Base-by-base conservation (phyloP, 1,284 basidiomycete genomes). In the Fistulina hepatica region DNA sequence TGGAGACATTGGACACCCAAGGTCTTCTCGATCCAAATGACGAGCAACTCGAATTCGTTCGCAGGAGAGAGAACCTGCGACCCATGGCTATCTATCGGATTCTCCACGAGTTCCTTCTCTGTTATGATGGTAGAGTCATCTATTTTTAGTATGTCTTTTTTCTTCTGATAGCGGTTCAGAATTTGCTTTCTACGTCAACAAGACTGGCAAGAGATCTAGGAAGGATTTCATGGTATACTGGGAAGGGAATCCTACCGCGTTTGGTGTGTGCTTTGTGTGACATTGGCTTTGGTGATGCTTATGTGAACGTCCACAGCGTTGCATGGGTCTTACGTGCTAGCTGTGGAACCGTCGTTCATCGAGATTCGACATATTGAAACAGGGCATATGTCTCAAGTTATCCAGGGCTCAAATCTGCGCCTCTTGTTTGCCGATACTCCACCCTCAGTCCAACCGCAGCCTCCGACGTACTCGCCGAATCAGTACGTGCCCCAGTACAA, bases 151-250 rank as follows among this genome's bases (percentile, higher is more conserved):
- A 28, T 35, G 28, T 31, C 25, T 6, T 41, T n/a, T 12, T 4
- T 44, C 23, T 13, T 25, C 37, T 51, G 27, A 43, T 40, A n/a
- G 13, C 16, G 25, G 34, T 5, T 23, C 53, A 92, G 94, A 97
- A 62, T 97, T 97, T 57, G 94, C 95, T 0, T 97, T 99, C 57
- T 98, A 97, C 60, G 91, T 98, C 51, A 95, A 97, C 62, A 92
- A 90, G 67, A 94, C 82, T 48, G 95, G 95, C 9, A 89, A 90
- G 71, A 71, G 92, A 40, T 88, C 92, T 33, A 71, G 90, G 39
- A 81, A 76, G 48, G 81, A 89, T 44, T 97, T 95, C 71, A 89
- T 94, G 69, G 84, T 98, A 17, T 73, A 90, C 50, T 99, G 95
- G 95, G 93, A 98, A 60, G 95, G 95, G 4, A 71, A 72, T 31